These are phyloP conservation scores for Trapa incisa DNA, from an alignment of 345 rosid genomes.

Conservation along the genomic window DNA sequence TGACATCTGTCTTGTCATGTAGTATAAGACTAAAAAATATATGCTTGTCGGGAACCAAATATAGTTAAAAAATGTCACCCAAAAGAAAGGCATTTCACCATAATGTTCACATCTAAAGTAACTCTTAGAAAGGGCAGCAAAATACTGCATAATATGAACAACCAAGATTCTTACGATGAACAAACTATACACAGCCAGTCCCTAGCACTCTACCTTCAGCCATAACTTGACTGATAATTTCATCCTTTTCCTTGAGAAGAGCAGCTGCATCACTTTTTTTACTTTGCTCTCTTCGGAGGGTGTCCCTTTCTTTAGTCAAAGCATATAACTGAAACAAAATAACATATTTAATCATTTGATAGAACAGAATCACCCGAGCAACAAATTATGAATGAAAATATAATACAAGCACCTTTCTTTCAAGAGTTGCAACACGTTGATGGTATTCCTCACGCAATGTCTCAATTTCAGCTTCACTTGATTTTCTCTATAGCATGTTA, in stretches of 20 bases:
- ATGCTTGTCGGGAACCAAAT: not conserved
- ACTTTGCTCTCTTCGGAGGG: slow-evolving; percentile 91
- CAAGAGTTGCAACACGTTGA: slow-evolving; percentile 89
- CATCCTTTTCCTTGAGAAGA: slow-evolving; percentile 98
- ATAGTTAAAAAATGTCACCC: not conserved
- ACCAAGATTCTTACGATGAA: not conserved
- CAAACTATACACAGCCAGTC: not conserved
- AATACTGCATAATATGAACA: not conserved
- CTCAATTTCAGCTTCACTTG: slow-evolving; percentile 86
- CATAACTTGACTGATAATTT: slow-evolving; percentile 94
- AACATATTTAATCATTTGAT: not conserved
- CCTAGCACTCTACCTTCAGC: slow-evolving; percentile 74
- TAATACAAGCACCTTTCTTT: slow-evolving; percentile 62
- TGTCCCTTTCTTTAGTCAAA: slow-evolving; percentile 93
- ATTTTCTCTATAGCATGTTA: slow-evolving; percentile 56
- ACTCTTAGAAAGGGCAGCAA: not conserved
- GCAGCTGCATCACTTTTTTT: slow-evolving; percentile 94
- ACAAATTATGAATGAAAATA: not conserved
- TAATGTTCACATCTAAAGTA: not conserved
- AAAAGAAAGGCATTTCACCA: not conserved
- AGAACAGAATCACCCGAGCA: not conserved
- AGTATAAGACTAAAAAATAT: not conserved
- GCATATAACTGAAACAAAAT: slow-evolving; percentile 64
- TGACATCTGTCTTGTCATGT: not conserved
- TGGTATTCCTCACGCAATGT: slow-evolving; percentile 95